Evolutionary conservation across 495 filamentous ascomycete genomes (phyloP).

Genomic region (Penicillium bovifimosum): DNA sequence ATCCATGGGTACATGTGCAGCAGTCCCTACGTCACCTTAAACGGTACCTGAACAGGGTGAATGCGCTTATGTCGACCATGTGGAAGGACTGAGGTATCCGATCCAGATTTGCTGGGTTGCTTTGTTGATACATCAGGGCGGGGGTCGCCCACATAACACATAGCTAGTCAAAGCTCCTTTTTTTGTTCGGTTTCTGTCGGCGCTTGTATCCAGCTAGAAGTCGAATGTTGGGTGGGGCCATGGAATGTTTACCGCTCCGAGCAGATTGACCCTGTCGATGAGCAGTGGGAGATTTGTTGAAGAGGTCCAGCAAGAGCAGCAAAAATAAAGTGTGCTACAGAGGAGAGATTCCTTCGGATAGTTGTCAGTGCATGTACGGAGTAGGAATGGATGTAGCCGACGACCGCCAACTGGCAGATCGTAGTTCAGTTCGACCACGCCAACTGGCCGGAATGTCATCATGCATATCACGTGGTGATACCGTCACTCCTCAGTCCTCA

Average conservation of each 20-base stretch:
- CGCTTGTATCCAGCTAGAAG: not conserved
- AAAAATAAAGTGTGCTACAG: too few relatives aligned
- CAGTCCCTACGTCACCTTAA: not conserved
- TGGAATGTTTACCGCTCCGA: not conserved
- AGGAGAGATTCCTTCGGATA: too few relatives aligned
- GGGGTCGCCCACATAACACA: not conserved
- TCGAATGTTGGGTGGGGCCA: too few relatives aligned
- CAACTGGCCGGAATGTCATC: not conserved
- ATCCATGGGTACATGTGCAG: not conserved
- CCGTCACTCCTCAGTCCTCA: not conserved
- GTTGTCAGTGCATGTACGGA: not conserved
- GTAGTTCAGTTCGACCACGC: too few relatives aligned
- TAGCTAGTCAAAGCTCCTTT: not conserved
- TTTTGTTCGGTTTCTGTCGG: not conserved
- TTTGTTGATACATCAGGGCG: too few relatives aligned
- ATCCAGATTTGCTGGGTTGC: not conserved
- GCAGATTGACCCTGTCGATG: not conserved
- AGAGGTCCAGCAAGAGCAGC: not conserved
- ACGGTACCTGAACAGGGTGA: not conserved
- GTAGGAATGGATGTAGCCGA: not conserved
- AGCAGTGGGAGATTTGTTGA: not conserved
- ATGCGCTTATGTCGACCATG: not conserved
- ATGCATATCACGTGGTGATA: constrained; percentile 4
- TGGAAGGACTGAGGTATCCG: not conserved
- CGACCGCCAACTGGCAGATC: not conserved